Conservation (phyloP, 1,284 basidiomycete species). For the Sanguinoderma infundibulare region DNA sequence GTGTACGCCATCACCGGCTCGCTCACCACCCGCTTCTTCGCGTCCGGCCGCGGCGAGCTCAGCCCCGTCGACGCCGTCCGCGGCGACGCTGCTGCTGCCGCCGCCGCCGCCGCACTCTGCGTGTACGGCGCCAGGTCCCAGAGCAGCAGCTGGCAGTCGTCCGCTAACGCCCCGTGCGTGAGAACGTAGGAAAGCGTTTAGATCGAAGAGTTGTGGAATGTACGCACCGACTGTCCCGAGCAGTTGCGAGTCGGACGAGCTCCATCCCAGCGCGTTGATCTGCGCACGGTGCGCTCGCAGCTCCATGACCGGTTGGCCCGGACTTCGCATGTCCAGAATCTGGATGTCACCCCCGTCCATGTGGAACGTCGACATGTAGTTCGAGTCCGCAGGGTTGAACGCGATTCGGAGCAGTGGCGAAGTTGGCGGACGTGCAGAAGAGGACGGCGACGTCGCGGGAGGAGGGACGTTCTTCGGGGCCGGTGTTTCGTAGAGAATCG, state of each 20-base stretch:
- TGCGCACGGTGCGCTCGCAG: slow-evolving; percentile 78
- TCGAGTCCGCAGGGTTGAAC: slow-evolving; percentile 86
- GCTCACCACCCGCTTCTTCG: slow-evolving; percentile 72
- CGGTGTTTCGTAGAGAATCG: slow-evolving; percentile 96
- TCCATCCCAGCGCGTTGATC: slow-evolving; percentile 89
- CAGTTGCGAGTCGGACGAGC: slow-evolving; percentile 78
- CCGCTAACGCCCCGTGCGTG: slow-evolving; percentile 53
- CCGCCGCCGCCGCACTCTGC: slow-evolving; percentile 52
- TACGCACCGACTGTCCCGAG: slow-evolving; percentile 83
- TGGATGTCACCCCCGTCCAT: slow-evolving; percentile 88
- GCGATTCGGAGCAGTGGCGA: slow-evolving; percentile 84
- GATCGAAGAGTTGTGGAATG: background rate
- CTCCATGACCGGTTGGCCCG: slow-evolving; percentile 92
- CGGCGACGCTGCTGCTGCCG: too few species aligned
- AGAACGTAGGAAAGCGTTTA: background rate
- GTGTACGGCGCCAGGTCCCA: slow-evolving; percentile 83
- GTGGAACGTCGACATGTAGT: slow-evolving; percentile 94
- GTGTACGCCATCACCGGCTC: slow-evolving; percentile 87
- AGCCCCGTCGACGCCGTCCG: slow-evolving; percentile 66
- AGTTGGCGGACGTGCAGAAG: slow-evolving; percentile 71
- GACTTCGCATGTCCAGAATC: slow-evolving; percentile 93
- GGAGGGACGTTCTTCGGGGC: slow-evolving; percentile 68
- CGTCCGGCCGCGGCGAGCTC: slow-evolving; percentile 74
- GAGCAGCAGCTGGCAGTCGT: slow-evolving; percentile 89
- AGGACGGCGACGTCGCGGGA: slow-evolving; percentile 57